Base-by-base conservation (phyloP, 257 asterid species). In the Ilex asprella region DNA sequence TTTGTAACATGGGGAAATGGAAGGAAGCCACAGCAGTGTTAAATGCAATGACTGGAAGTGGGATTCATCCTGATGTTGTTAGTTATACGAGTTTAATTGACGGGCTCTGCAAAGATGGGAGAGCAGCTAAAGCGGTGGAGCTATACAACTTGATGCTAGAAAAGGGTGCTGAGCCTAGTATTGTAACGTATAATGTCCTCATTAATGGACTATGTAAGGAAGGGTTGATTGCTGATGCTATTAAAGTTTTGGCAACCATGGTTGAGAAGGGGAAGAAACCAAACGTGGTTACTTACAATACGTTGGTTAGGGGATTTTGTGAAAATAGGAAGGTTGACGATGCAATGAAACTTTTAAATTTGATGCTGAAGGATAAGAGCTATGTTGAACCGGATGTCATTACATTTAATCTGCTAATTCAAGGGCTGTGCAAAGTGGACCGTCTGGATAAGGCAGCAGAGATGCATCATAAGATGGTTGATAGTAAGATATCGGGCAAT, bases 391-490 rank as follows among this genome's bases (percentile, higher is more conserved):
- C 94, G 14, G 80, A 85, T 80, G 75, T 83, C 31, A 65, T 76
- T 78, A 86, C 89, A 11, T 12, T 74, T 31, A 58, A 78, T 55
- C 59, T 71, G 27, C 39, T 88, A 46, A 77, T 88, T 57, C 82
- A 73, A 70, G 95, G 95, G 66, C 75, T 88, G 35, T 88, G 95
- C 71, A 71, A 54, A 63, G 84, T 81, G 66, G 89, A 84, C 39
- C 71, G 68, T 60, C 72, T 75, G 39, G 64, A 60, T 32, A 72
- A 76, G 66, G 96, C 96, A 0, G 85, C 72, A 67, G 56, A 70
- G 47, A 62, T 88, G 58, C 74, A 62, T 21, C 81, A 75, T 53
- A 68, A 65, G 68, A 79, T 83, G 83, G 71, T 65, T 61, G 70
- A 70, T 71, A 62, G 47, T 56, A 73, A 73, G 66, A 73, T 67